Evolutionary conservation across 768 basidiomycete genomes (phyloP), one percentile per base, ranked within the genome.

Genomic region (Macrolepiota dolichaula): DNA sequence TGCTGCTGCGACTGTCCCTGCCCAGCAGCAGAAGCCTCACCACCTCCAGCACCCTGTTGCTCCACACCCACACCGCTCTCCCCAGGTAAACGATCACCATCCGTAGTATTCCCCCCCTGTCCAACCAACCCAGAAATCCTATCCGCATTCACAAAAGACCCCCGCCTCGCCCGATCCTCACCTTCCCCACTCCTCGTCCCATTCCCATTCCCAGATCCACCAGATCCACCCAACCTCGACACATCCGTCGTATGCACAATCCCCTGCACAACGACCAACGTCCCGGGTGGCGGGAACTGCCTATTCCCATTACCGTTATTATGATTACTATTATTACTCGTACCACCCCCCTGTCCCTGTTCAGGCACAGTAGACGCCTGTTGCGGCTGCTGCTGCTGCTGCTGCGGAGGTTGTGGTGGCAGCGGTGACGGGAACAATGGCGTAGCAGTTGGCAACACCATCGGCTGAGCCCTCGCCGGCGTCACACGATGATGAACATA

Each of bases 181-280:
- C 38, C 54, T 12, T 57, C 53, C 12, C 68, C 62, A 59, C 24
- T 38, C 32, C 40, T 40, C 19, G 65, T n/a, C 13, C 59, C 40
- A 9, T 51, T 53, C 36, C 63, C 58, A 11, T 61, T 49, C 5
- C 56, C 54, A 22, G 61, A 63, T 57, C 73, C 72, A 32, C 68
- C 47, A 49, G 72, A 69, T 6, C 81, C 71, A 3, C 57, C 57
- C 13, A 59, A 59, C 22, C 79, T 76, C 1, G 85, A 79, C 27
- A 82, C 80, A 71, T 91, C 89, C 3, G 87, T 86, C 0, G 89
- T 91, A 63, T 91, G 89, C 0, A 91, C 89, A 42, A 91, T 89
- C 52, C 90, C 90, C 72, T 92, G 90, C 0, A 92, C 90, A 37
- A 92, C 88, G 25, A 92, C 90, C 2, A 92, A 79, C 2, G 90